phyloP scores from a whole-genome alignment of 2,329 filamentous ascomycete species.

The Neofusicoccum laricinum region DNA sequence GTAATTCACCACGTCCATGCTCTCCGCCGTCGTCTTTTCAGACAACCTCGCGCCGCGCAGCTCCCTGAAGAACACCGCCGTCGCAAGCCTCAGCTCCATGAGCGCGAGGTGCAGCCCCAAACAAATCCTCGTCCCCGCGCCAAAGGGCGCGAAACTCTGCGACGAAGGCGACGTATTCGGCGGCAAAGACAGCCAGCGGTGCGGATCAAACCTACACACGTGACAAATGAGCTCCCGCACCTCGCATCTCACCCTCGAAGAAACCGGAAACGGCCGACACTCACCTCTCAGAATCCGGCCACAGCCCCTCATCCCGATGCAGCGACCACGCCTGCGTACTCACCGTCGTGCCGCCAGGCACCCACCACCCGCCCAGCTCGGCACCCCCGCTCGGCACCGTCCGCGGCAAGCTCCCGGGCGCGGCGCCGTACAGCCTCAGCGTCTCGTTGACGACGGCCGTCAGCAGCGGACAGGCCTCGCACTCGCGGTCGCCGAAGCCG shows the following conservation, averaged over 20 bases:
- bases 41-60: slow-evolving; percentile 32
- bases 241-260: too few relatives aligned
- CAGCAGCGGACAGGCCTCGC: slow-evolving; percentile 29
- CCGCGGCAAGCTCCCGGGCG: slow-evolving; percentile 34
- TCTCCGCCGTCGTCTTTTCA: slow-evolving; percentile 32
- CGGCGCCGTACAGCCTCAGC: slow-evolving; percentile 36
- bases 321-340: slow-evolving; percentile 39
- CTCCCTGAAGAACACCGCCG: slow-evolving; percentile 52
- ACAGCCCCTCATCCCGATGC: slow-evolving; percentile 30
- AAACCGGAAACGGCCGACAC: background rate
- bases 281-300: background rate
- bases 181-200: slow-evolving; percentile 28
- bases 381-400: slow-evolving; percentile 33
- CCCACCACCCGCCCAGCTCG: slow-evolving; percentile 31
- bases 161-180: slow-evolving; percentile 28
- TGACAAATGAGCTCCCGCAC: background rate
- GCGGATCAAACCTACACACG: slow-evolving; percentile 30
- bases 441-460: slow-evolving; percentile 40
- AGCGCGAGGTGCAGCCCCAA: slow-evolving; percentile 66
- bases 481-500: slow-evolving; percentile 23
- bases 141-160: slow-evolving; percentile 64
- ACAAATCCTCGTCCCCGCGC: slow-evolving; percentile 66
- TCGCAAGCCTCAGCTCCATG: slow-evolving; percentile 54
- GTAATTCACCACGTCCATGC: slow-evolving; percentile 44
- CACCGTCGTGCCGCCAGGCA: slow-evolving; percentile 35